phyloP scores from a whole-genome alignment of 805 yeast species.

The Wickerhamia fluorescens region DNA sequence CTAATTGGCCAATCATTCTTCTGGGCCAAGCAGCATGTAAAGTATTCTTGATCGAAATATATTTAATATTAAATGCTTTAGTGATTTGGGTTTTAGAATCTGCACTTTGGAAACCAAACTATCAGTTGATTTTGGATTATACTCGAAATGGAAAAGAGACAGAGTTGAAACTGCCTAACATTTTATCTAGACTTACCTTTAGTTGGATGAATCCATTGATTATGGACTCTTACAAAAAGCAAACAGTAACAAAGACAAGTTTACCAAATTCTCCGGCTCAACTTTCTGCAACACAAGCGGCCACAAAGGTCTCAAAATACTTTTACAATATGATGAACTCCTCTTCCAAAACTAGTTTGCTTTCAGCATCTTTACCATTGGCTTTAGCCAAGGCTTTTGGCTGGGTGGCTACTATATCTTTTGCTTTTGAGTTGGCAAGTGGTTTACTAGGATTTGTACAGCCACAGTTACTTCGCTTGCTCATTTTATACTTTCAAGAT shows the following conservation, averaged over 20 bases:
- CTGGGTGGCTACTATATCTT: constrained; percentile 12
- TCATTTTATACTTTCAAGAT: constrained; percentile 58
- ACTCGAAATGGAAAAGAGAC: constrained; percentile 9
- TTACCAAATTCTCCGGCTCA: constrained; percentile 23
- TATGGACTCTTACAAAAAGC: constrained; percentile 28
- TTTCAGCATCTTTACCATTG: constrained; percentile 11
- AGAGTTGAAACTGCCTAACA: constrained; percentile 18
- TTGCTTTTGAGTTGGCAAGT: constrained; percentile 17
- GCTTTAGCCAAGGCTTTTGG: constrained; percentile 23
- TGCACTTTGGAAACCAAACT: constrained; percentile 32
- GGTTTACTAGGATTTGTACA: constrained; percentile 49
- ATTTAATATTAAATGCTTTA: constrained; percentile 21
- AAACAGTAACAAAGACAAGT: constrained; percentile 28
- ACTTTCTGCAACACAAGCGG: constrained; percentile 15
- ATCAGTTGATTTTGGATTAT: constrained; percentile 27
- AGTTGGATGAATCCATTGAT: constrained; percentile 44
- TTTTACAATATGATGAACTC: constrained; percentile 9
- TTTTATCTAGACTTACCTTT: constrained; percentile 35
- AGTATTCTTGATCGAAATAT: constrained; percentile 14
- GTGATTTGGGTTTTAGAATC: constrained; percentile 34
- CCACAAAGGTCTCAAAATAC: constrained; percentile 10
- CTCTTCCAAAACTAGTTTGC: neutral
- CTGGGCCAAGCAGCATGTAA: constrained; percentile 3
- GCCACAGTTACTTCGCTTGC: constrained; percentile 68
- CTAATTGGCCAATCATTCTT: constrained; percentile 16